A percentile compares a stretch with the other conserved stretches of the same genome.
phyloP scores from a whole-genome alignment of 805 yeast species.

The Lipomyces japonicus region DNA sequence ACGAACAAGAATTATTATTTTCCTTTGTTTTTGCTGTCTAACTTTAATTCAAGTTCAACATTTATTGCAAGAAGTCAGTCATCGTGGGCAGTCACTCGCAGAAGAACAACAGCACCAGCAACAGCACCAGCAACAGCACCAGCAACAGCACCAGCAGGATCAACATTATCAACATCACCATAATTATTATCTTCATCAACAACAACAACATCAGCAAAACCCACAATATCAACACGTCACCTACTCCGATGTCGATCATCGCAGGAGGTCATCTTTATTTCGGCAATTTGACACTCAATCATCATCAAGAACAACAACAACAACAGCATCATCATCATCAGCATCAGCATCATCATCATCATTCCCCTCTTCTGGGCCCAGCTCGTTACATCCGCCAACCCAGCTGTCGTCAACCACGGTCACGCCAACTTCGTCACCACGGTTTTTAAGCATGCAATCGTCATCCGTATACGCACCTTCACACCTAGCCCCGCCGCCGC shows the following conservation, averaged over 20 bases:
- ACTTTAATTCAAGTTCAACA: constrained; percentile 2
- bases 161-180: no score
- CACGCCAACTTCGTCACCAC: no score
- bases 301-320: constrained; percentile 1
- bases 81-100: constrained; percentile 5
- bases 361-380: constrained; percentile 5
- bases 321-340: constrained; percentile 1
- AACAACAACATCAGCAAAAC: constrained; percentile 5
- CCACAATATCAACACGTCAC: no score
- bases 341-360: background rate
- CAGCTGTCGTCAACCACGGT: background rate
- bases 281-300: constrained; percentile 3
- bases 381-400: background rate
- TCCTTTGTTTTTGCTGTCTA: background rate
- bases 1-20: background rate
- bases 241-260: no score
- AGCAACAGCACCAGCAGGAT: constrained; percentile 5
- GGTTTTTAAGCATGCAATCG: no score
- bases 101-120: constrained; percentile 4
- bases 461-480: background rate
- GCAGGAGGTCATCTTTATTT: no score
- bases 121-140: constrained; percentile 1
- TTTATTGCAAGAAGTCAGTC: constrained; percentile 9
- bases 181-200: constrained; percentile 1
- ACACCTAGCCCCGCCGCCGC: constrained; percentile 4